These are phyloP conservation scores for Trypanosoma rangeli DNA, from an alignment of 208 protist genomes.

Conservation along the genomic window DNA sequence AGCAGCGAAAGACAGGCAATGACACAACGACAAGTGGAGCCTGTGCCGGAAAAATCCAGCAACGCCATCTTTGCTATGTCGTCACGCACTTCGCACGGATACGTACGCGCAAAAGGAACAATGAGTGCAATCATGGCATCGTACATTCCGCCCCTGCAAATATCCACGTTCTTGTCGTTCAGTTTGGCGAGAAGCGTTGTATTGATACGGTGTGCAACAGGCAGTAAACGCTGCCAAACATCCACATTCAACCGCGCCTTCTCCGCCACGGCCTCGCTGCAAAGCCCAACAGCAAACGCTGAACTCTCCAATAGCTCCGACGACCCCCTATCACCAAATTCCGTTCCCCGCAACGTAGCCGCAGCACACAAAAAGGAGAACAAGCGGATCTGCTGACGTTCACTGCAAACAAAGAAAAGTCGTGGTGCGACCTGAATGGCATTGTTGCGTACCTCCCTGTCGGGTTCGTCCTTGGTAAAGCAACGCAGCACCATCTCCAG, in stretches of 20 bases:
- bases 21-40: constrained; percentile 8
- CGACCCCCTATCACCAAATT: constrained; percentile 27
- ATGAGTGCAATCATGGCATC: constrained; percentile 21
- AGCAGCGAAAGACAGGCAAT: constrained; percentile 21
- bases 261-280: constrained; percentile 38
- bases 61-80: constrained; percentile 18
- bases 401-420: constrained; percentile 23
- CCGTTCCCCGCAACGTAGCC: constrained; percentile 17
- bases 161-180: not conserved
- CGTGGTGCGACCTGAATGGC: constrained; percentile 37
- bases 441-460: constrained; percentile 32
- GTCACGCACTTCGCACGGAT: constrained; percentile 17
- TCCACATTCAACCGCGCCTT: constrained; percentile 36
- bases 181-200: constrained; percentile 13
- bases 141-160: constrained; percentile 15
- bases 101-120: constrained; percentile 18
- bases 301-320: constrained; percentile 42
- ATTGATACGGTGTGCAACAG: constrained; percentile 19
- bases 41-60: constrained; percentile 5
- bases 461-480: constrained; percentile 38
- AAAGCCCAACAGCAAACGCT: constrained; percentile 45
- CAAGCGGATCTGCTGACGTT: constrained; percentile 38
- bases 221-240: constrained; percentile 38
- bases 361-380: constrained; percentile 28
- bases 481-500: constrained; percentile 41